Evolutionary conservation across 306 rosid species (phyloP).

Genomic region (Neltuma alba): DNA sequence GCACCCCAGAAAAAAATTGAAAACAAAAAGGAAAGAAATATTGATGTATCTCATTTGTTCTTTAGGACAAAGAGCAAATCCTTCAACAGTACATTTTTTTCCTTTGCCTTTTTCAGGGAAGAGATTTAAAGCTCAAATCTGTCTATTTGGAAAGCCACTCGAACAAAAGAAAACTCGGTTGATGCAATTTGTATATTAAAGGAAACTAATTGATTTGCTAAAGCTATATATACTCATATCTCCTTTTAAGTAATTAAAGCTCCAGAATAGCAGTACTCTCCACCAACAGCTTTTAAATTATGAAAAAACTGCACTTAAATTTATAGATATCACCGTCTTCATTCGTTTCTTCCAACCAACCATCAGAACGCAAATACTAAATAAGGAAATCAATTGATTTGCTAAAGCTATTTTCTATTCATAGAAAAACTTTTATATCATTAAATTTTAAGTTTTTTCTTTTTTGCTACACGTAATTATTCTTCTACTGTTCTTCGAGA

Average conservation of each 20-base stretch:
- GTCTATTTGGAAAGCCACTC: conserved; percentile 23
- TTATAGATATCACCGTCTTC: no score
- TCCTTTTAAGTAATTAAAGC: conserved; percentile 7
- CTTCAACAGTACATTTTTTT: conserved; percentile 25
- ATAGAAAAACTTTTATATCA: no score
- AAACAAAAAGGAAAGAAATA: background rate
- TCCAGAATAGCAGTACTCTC: background rate
- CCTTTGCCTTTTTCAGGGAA: conserved; percentile 34
- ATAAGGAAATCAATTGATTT: no score
- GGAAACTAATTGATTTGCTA: conserved; percentile 25
- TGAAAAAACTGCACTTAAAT: no score
- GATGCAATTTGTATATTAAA: conserved; percentile 29
- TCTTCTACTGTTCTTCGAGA: no score
- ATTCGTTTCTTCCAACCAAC: background rate
- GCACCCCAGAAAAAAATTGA: conserved; percentile 1
- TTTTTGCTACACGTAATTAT: no score
- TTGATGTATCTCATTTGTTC: background rate
- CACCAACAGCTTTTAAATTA: background rate
- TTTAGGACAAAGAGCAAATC: conserved; percentile 37
- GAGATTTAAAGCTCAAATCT: conserved; percentile 38
- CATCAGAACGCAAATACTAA: no score
- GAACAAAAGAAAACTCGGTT: conserved; percentile 35
- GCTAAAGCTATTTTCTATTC: no score
- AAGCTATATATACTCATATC: conserved; percentile 10
- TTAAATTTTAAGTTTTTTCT: no score